Conservation (phyloP, 1,284 basidiomycete species). For the Ganoderma resinaceum region DNA sequence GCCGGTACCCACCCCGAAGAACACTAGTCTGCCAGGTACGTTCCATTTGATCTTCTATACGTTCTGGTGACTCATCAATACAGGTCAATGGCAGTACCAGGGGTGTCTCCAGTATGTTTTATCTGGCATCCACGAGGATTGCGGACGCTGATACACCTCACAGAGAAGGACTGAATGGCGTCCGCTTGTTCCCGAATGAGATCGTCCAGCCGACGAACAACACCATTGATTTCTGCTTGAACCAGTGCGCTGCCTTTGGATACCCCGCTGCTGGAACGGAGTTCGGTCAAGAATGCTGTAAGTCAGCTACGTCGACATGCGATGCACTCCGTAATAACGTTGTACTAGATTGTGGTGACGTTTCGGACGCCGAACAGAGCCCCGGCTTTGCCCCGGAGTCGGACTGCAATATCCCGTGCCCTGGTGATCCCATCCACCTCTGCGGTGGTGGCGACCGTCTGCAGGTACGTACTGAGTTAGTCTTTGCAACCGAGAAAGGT, state of each 20-base stretch:
- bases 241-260: conserved; percentile 69
- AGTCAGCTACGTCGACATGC: conserved; percentile 35
- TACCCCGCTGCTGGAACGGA: conserved; percentile 72
- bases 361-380: conserved; percentile 51
- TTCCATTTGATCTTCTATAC: neutral
- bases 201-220: conserved; percentile 66
- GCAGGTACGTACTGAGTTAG: conserved; percentile 29
- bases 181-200: conserved; percentile 65
- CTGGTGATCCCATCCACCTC: conserved; percentile 69
- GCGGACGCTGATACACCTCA: neutral
- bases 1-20: conserved; percentile 65
- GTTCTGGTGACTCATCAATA: neutral
- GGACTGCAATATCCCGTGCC: conserved; percentile 65
- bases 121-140: neutral
- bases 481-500: neutral
- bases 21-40: conserved; percentile 55
- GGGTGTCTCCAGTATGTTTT: conserved; percentile 69
- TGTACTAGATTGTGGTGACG: conserved; percentile 69
- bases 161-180: conserved; percentile 43
- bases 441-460: conserved; percentile 61
- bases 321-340: neutral
- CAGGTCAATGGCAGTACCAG: conserved; percentile 64
- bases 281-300: conserved; percentile 69
- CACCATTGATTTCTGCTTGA: conserved; percentile 64
- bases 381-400: conserved; percentile 51